These are phyloP conservation scores for Basipetospora chlamydospora DNA, from an alignment of 2,329 filamentous ascomycete species.

Conservation along the genomic window DNA sequence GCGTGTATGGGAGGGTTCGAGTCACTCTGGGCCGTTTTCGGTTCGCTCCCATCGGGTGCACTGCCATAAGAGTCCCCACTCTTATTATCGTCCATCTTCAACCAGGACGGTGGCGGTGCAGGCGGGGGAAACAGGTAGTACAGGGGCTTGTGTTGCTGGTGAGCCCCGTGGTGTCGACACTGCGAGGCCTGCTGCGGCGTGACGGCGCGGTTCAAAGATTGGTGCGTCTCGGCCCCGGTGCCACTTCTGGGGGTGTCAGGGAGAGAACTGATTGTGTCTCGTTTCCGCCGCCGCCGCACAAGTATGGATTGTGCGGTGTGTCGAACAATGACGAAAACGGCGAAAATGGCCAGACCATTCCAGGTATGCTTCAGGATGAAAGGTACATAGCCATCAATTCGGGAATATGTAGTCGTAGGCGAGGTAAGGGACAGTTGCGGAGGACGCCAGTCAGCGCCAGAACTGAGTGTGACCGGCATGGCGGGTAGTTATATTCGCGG, in stretches of 20 bases:
- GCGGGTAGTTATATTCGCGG: constrained; percentile 6
- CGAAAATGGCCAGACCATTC: constrained; percentile 17
- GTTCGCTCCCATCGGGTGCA: too few relatives aligned
- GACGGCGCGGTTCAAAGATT: not conserved
- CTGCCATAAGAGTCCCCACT: too few relatives aligned
- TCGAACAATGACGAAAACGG: constrained; percentile 18
- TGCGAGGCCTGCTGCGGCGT: not conserved
- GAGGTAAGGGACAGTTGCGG: not conserved
- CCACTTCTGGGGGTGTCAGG: too few relatives aligned
- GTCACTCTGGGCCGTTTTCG: too few relatives aligned
- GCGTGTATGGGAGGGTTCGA: too few relatives aligned
- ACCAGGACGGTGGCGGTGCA: constrained; percentile 3
- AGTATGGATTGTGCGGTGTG: not conserved
- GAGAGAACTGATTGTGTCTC: not conserved
- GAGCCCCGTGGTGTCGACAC: too few relatives aligned
- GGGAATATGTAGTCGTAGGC: constrained; percentile 3
- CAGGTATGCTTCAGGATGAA: constrained; percentile 13
- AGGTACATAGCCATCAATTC: constrained; percentile 5
- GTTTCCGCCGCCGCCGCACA: constrained; percentile 1
- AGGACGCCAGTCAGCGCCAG: constrained; percentile 2
- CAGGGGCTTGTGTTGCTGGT: not conserved
- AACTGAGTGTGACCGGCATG: constrained; percentile 4
- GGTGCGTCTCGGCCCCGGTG: too few relatives aligned
- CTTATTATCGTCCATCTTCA: too few relatives aligned
- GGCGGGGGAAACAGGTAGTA: not conserved